Evolutionary conservation across 805 yeast species (phyloP), one percentile per base, ranked within the genome.

Genomic region (Ogataea dorogensis): DNA sequence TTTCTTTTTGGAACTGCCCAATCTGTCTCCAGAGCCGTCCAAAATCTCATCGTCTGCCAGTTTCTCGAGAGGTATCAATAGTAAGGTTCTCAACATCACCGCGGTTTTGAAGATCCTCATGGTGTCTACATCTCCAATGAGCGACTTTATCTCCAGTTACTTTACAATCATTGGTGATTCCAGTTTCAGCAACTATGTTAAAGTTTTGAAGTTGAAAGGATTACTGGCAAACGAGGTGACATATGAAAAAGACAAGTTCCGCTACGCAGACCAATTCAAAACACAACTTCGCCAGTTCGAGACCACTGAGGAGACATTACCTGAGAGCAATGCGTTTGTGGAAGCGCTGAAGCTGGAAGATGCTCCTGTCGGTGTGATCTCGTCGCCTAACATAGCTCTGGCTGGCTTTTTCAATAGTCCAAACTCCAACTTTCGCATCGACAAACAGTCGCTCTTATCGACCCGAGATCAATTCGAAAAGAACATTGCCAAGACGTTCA

Each of bases 101-200:
- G 66, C 74, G 2, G 58, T 87, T n/a, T 64, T 87, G 40, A 83
- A 84, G 52, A 73, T 86, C 3, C 57, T 87, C 20, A 64, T 81
- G 56, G 75, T 84, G 0, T 77, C 79, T 9, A 59, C 68, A 5
- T 70, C 75, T n/a, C 94, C 94, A n/a, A 70, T 73, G 36, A 76
- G 72, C 36, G 70, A 68, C 7, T 69, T 86, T 15, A 77, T 84
- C 2, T 73, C 76, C 30, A 76, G 70, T 51, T 86, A 86, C 56
- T 75, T 85, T 52, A 67, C 70, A 37, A 63, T 83, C 10, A 68
- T 86, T 33, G 80, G 80, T 6, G 95, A 86, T 59, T 68, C 69
- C 30, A 75, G 78, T 17, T 61, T 74, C 18, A 57, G 59, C 8
- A 86, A 86, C 53, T 85, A 86, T 54, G 58, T 61, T 40, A 86